Conservation (phyloP, 2,329 filamentous ascomycete genomes). For the Tolypocladium amazonense region DNA sequence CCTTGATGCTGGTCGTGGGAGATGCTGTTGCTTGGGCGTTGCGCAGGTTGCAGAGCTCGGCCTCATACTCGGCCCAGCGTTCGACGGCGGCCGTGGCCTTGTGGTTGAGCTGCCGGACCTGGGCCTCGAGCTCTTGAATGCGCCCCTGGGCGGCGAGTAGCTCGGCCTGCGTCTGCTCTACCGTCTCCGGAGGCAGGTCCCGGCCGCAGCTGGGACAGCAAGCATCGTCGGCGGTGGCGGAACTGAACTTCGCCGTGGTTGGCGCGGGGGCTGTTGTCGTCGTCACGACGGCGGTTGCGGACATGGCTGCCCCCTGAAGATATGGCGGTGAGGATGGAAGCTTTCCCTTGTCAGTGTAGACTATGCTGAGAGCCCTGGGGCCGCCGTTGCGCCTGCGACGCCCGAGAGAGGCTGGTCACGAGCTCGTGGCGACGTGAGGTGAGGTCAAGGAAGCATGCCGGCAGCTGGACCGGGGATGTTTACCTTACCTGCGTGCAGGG, state of each 20-base stretch:
- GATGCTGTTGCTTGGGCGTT: slow-evolving; percentile 13
- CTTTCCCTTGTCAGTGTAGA: neutral
- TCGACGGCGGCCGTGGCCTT: slow-evolving; percentile 56
- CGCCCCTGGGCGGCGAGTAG: slow-evolving; percentile 46
- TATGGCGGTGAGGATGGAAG: neutral
- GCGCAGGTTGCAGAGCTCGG: slow-evolving; percentile 56
- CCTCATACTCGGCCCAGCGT: slow-evolving; percentile 70
- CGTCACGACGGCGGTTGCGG: slow-evolving; percentile 16
- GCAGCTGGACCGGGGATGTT: neutral
- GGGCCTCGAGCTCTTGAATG: slow-evolving; percentile 59
- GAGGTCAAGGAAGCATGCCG: neutral
- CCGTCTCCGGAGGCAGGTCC: slow-evolving; percentile 17
- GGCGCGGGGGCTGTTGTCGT: slow-evolving; percentile 12
- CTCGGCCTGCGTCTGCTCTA: slow-evolving; percentile 25
- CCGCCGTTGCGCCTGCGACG: neutral
- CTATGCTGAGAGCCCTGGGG: neutral
- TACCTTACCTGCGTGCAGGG: neutral
- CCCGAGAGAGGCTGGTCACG: neutral
- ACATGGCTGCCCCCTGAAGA: slow-evolving; percentile 13
- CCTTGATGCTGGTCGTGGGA: slow-evolving; percentile 14
- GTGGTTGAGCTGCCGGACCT: slow-evolving; percentile 59
- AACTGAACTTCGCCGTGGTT: slow-evolving; percentile 11
- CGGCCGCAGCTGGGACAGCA: slow-evolving; percentile 43
- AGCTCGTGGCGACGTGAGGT: neutral
- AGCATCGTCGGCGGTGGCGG: slow-evolving; percentile 10